phyloP scores from a whole-genome alignment of 768 basidiomycete genomes.

The Pulveroboletus ravenelii region DNA sequence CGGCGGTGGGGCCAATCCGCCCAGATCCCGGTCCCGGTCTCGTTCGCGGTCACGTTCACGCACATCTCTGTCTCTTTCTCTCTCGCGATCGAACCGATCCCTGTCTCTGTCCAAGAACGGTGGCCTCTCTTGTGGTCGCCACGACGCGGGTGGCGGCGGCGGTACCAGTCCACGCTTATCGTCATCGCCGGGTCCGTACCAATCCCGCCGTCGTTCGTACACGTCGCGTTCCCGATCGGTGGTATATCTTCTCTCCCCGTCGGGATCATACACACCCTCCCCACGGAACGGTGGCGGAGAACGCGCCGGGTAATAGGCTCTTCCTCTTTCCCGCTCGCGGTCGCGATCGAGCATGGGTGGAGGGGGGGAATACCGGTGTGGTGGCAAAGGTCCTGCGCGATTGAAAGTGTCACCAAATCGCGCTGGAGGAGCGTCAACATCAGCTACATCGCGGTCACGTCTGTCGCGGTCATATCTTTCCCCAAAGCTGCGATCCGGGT shows the following conservation, averaged over 20 bases:
- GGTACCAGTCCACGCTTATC: slow-evolving; percentile 32
- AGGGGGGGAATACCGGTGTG: slow-evolving; percentile 19
- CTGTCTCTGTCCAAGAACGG: slow-evolving; percentile 29
- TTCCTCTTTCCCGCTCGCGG: slow-evolving; percentile 23
- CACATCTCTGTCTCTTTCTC: slow-evolving; percentile 23
- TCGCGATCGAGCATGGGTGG: slow-evolving; percentile 35
- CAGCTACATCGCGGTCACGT: slow-evolving; percentile 36
- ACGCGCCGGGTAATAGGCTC: slow-evolving; percentile 29
- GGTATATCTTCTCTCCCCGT: slow-evolving; percentile 32
- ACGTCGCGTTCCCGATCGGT: slow-evolving; percentile 30
- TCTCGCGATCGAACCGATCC: slow-evolving; percentile 38
- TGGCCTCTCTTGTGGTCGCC: slow-evolving; percentile 35
- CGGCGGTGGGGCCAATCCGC: slow-evolving; percentile 12
- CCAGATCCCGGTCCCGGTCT: slow-evolving; percentile 24
- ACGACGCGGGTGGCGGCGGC: slow-evolving; percentile 7
- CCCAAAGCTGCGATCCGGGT: slow-evolving; percentile 32
- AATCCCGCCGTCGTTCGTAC: slow-evolving; percentile 29
- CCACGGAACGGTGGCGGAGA: slow-evolving; percentile 28
- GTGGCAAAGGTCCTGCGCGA: slow-evolving; percentile 9
- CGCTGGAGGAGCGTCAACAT: slow-evolving; percentile 29
- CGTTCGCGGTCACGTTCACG: slow-evolving; percentile 40
- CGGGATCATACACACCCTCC: slow-evolving; percentile 30
- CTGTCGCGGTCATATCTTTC: slow-evolving; percentile 33
- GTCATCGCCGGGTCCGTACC: slow-evolving; percentile 35
- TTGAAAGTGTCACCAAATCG: slow-evolving; percentile 35